Base-by-base conservation (phyloP, 1,284 basidiomycete species). In the Tylopilus sp. region DNA sequence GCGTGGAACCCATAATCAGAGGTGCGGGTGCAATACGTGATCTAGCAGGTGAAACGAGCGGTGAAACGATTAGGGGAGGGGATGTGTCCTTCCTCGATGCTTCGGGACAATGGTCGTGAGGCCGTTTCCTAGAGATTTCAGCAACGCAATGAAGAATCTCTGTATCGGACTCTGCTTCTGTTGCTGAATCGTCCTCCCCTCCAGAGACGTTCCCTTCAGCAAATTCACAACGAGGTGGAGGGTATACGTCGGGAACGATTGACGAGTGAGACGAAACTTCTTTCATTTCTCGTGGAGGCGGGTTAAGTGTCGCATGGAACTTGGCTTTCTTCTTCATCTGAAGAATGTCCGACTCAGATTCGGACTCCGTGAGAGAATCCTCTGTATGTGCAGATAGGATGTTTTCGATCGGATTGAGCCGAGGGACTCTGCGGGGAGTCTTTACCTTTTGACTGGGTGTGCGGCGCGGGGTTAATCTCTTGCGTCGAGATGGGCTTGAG, bases 81-180 rank as follows among this genome's bases (percentile, higher is more conserved):
- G 49, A 36, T 4, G 37, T 19, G 31, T 51, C 23, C 31, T 45
- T 29, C 26, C 19, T 52, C 15, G 39, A 9, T 15, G 19, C 33
- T 49, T 37, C 13, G 11, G 48, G 25, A 28, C 21, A 53, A 19
- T 19, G 21, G 6, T 38, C 34, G 19, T 34, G 21, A 23, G 21
- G 33, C 16, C 30, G 55, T 37, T 44, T 55, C 47, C 29, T 53
- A 30, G 52, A 28, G 7, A 68, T 62, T 42, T 52, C 37, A 56
- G 70, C 53, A 61, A 59, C 49, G 30, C 60, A 67, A 28, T 26
- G 53, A 11, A 47, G 44, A 6, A 60, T 67, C 10, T 69, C 65
- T 6, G 56, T 58, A 15, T 69, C 68, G 15, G 65, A 67, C 34
- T 70, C 65, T 13, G 67, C 56, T 47, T 67, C 65, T 11, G 65